Base-by-base conservation (phyloP, 345 rosid genomes). In the Laguncularia racemosa region DNA sequence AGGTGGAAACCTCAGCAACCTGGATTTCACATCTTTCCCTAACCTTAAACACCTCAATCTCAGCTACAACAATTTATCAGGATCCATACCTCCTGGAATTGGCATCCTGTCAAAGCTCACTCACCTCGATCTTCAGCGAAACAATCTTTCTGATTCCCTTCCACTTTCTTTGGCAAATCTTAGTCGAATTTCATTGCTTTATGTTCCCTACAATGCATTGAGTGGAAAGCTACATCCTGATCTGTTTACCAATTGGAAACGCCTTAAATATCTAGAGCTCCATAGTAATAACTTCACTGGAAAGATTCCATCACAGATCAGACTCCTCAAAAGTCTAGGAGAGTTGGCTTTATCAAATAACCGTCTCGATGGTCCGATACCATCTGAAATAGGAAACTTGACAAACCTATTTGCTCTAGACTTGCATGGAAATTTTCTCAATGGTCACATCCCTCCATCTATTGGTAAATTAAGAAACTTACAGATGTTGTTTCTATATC, bases 391-490 rank as follows among this genome's bases (percentile, higher is more conserved):
- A 5, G 65, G 66, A 48, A 60, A 55, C 8, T 51, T 58, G 15
- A 54, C 48, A 45, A 49, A 54, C 11, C 55, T 67, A 11, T 18
- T 21, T 54, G 44, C 49, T 13, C 15, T 67, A 18, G 14, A 15
- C 13, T 62, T 67, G 18, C 21, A 43, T 2, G 48, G 13, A 51
- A 63, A 63, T 55, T 28, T 46, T 38, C 48, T 63, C 13, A 48
- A 20, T 13, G 67, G 60, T 21, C 55, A 55, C 9, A 48, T 63
- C 12, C 60, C 67, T 46, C 45, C 48, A 20, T 48, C 59, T 20
- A 46, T 63, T 49, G 71, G 71, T 3, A 62, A 62, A 52, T 51
- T 58, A 49, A 66, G 57, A 15, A 59, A 63, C 28, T 20, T 71
- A 58, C 15, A 46, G 6, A 18, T 54, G 46, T 59, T 72, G 13